Conservation (phyloP, 371 early-diverging fungal genomes). For the Spraguea lophii region DNA sequence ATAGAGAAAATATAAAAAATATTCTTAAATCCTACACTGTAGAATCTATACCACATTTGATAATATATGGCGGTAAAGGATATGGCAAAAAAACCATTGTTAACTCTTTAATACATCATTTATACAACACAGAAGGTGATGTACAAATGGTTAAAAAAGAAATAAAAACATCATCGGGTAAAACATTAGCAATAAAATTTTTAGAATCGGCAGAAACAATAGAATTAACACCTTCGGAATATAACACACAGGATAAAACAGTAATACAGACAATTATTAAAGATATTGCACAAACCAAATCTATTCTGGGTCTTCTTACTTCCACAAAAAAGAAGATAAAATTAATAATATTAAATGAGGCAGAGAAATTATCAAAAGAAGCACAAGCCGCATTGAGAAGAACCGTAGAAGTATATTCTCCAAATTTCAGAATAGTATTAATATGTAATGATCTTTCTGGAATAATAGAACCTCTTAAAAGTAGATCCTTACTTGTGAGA, state of each 20-base stretch:
- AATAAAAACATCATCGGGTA: constrained; percentile 69
- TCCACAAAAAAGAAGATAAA: constrained; percentile 11
- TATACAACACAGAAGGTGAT: constrained; percentile 24
- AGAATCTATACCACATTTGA: constrained; percentile 59
- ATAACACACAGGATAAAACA: constrained; percentile 74
- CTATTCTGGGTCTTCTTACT: constrained; percentile 51
- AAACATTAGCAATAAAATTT: constrained; percentile 57
- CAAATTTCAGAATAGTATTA: constrained; percentile 69
- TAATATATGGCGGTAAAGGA: constrained; percentile 82
- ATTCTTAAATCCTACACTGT: constrained; percentile 58
- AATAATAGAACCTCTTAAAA: constrained; percentile 78
- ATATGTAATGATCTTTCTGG: constrained; percentile 67
- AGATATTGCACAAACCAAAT: constrained; percentile 86
- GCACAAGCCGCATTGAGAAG: constrained; percentile 91
- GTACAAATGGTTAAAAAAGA: constrained; percentile 52
- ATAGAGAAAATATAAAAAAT: constrained; percentile 54
- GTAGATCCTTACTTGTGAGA: constrained; percentile 71
- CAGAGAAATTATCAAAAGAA: constrained; percentile 66
- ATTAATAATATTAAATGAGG: constrained; percentile 82
- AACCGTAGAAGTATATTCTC: constrained; percentile 93
- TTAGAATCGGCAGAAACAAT: constrained; percentile 40
- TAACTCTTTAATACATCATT: constrained; percentile 51
- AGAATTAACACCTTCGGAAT: constrained; percentile 49
- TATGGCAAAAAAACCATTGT: constrained; percentile 88
- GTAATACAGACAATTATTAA: constrained; percentile 88